These are phyloP conservation scores for Diplocarpon rosae DNA, from an alignment of 2,329 filamentous ascomycete species.

Conservation along the genomic window DNA sequence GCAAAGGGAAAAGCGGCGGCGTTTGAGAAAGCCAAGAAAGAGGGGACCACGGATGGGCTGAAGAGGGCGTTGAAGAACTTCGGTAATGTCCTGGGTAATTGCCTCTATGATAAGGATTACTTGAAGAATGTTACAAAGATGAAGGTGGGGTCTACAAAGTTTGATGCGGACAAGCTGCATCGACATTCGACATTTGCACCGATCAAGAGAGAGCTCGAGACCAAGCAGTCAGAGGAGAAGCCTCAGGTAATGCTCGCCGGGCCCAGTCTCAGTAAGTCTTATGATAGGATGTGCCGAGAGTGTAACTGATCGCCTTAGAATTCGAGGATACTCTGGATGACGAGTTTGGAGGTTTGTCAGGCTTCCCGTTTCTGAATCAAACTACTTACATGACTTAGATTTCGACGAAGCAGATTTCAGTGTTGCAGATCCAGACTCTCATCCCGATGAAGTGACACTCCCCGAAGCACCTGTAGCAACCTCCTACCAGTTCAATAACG, in stretches of 20 bases:
- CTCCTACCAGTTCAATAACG: conserved; percentile 15
- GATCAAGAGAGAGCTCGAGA: conserved; percentile 23
- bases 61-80: conserved; percentile 87
- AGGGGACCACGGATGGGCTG: conserved; percentile 87
- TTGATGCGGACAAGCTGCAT: conserved; percentile 69
- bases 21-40: conserved; percentile 98
- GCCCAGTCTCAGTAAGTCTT: conserved; percentile 14
- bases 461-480: conserved; percentile 25
- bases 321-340: conserved; percentile 36
- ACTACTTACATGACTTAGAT: conserved; percentile 37
- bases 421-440: conserved; percentile 49
- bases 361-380: conserved; percentile 20
- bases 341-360: conserved; percentile 42
- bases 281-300: no score
- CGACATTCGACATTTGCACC: conserved; percentile 58
- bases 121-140: conserved; percentile 81
- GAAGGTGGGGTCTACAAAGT: conserved; percentile 67
- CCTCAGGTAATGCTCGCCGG: conserved; percentile 9
- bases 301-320: conserved; percentile 14
- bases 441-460: conserved; percentile 67
- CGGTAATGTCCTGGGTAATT: conserved; percentile 95
- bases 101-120: conserved; percentile 95
- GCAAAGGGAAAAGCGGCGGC: conserved; percentile 89
- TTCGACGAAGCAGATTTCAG: conserved; percentile 71
- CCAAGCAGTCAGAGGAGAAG: conserved; percentile 20